A percentile compares a stretch with the other conserved stretches of the same genome.
Evolutionary conservation across 768 basidiomycete species (phyloP).

Genomic region (Gymnopilus dilepis): DNA sequence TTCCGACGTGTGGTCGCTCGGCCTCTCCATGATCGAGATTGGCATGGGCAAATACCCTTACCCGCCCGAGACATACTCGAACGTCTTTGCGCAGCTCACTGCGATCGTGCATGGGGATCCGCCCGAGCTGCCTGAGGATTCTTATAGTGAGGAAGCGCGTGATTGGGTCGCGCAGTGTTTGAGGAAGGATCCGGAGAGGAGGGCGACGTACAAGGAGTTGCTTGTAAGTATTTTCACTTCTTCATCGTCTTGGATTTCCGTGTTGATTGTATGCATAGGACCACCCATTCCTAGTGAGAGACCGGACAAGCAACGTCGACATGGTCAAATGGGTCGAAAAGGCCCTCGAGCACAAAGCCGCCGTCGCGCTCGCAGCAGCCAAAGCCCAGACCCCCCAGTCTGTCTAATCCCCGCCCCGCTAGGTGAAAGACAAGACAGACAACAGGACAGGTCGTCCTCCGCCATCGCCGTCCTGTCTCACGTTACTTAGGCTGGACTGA

Average conservation of each 20-base stretch:
- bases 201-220: slow-evolving; percentile 86
- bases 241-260: not conserved
- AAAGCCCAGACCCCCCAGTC: slow-evolving; percentile 23
- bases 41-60: slow-evolving; percentile 92
- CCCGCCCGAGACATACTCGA: slow-evolving; percentile 95
- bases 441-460: not conserved
- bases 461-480: not conserved
- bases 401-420: slow-evolving; percentile 19
- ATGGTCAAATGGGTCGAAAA: slow-evolving; percentile 83
- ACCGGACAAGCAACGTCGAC: slow-evolving; percentile 68
- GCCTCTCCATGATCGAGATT: slow-evolving; percentile 92
- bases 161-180: slow-evolving; percentile 87
- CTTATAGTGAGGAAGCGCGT: slow-evolving; percentile 69
- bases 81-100: slow-evolving; percentile 94
- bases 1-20: slow-evolving; percentile 97
- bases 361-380: slow-evolving; percentile 13
- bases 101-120: slow-evolving; percentile 97
- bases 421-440: not conserved
- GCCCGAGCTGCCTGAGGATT: slow-evolving; percentile 78
- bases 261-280: slow-evolving; percentile 42
- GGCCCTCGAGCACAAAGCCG: slow-evolving; percentile 43
- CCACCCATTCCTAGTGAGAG: slow-evolving; percentile 79
- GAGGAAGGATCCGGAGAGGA: slow-evolving; percentile 74
- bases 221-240: slow-evolving; percentile 52
- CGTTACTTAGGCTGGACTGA: not conserved